Evolutionary conservation across 805 yeast genomes (phyloP).

Genomic region (Ogataea polymorpha): DNA sequence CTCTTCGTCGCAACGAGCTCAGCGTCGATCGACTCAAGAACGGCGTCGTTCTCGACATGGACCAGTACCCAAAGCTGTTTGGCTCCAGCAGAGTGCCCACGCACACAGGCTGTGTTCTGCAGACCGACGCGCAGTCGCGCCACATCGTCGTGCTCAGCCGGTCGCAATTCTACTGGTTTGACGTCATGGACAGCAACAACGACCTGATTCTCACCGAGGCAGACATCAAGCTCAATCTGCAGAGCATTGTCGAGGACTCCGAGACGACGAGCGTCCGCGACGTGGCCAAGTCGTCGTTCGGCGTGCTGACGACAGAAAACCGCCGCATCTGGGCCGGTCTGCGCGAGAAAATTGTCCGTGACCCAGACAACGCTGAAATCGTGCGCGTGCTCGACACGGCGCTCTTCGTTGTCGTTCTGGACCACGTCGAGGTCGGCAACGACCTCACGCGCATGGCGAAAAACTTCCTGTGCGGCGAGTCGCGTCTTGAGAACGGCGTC

Average conservation of each 20-base stretch:
- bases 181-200: conserved; percentile 72
- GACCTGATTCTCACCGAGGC: conserved; percentile 71
- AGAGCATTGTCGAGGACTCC: conserved; percentile 75
- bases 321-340: conserved; percentile 83
- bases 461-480: conserved; percentile 85
- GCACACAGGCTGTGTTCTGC: conserved; percentile 78
- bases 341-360: conserved; percentile 48
- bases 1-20: conserved; percentile 69
- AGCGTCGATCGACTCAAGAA: conserved; percentile 67
- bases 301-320: conserved; percentile 87
- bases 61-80: conserved; percentile 81
- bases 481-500: conserved; percentile 74
- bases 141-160: conserved; percentile 81
- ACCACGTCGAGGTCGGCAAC: conserved; percentile 64
- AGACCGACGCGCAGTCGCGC: conserved; percentile 68
- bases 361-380: conserved; percentile 61
- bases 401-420: conserved; percentile 77
- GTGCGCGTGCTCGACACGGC: conserved; percentile 76
- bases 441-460: conserved; percentile 65
- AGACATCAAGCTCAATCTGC: conserved; percentile 71
- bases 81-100: conserved; percentile 89
- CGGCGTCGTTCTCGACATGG: conserved; percentile 75
- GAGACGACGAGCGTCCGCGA: conserved; percentile 49
- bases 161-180: conserved; percentile 94
- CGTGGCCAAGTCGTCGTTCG: conserved; percentile 75